Conservation (phyloP, 306 rosid species). For the Hylodesmum podocarpum region DNA sequence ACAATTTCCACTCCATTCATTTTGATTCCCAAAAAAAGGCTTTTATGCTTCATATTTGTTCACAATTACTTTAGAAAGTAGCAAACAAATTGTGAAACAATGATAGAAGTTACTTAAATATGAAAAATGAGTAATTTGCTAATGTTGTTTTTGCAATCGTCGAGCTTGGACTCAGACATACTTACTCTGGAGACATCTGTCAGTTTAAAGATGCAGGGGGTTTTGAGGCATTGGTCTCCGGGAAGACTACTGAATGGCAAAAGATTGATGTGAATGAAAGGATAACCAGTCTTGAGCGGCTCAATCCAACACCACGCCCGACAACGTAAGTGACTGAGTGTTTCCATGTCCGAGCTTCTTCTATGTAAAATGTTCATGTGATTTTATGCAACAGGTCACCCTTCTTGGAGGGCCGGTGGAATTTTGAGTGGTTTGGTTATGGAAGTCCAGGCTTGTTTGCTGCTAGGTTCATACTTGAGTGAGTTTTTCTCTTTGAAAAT, state of each 20-base stretch:
- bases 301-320: constrained; percentile 96
- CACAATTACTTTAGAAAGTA: background rate
- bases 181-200: constrained; percentile 37
- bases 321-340: constrained; percentile 65
- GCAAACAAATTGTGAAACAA: background rate
- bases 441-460: constrained; percentile 80
- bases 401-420: constrained; percentile 93
- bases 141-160: background rate
- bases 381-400: constrained; percentile 82
- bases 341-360: constrained; percentile 9
- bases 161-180: constrained; percentile 6
- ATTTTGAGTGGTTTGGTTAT: constrained; percentile 91
- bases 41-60: background rate
- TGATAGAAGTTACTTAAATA: background rate
- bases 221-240: constrained; percentile 82
- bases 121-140: background rate
- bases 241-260: constrained; percentile 76
- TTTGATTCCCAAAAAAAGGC: background rate
- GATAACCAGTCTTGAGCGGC: constrained; percentile 90
- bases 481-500: constrained; percentile 42
- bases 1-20: background rate
- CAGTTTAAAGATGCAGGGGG: constrained; percentile 98
- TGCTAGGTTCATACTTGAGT: constrained; percentile 69
- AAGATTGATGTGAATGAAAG: constrained; percentile 92
- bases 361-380: constrained; percentile 39